Evolutionary conservation across 1,284 basidiomycete genomes (phyloP), one percentile per base, ranked within the genome.

Genomic region (Cryptococcus wingfieldii): DNA sequence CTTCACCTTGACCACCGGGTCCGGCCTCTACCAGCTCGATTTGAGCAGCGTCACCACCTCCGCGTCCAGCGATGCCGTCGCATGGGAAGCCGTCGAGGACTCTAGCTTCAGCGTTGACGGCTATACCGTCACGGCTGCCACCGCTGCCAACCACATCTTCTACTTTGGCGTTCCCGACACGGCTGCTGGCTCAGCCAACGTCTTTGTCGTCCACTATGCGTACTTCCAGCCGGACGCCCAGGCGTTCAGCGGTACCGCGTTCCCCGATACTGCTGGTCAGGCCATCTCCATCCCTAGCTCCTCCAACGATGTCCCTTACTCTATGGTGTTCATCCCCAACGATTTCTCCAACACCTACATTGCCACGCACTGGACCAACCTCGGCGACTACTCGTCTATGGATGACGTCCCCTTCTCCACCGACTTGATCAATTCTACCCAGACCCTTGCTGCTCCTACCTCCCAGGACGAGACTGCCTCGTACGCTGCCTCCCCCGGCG

Each of bases 131-230:
- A 68, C 71, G 19, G 68, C 69, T 31, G 71, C 74, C 13, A 60
- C 69, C 50, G 71, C 73, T 10, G 66, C 67, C 50, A 76, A 77
- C 63, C 76, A 77, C 61, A 72, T 77, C 58, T 65, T 56, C 86
- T 91, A 90, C 82, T 79, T 91, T 44, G 80, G 88, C 60, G 84
- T 88, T 3, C 86, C 88, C 7, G 81, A 79, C 38, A 79, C 83
- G 5, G 60, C 82, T 18, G 81, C 84, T 19, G 90, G 89, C 39
- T 83, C 81, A 49, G 86, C 84, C 4, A 78, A 85, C 58, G 86
- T 93, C 57, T 94, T 90, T 66, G 89, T 93, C 38, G 89, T 94
- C 61, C 90, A 94, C 77, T 93, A 88, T 87, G 65, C 65, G 86
- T 77, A 51, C 60, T 56, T 34, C 53, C 55, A 55, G 47, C 59